Conservation (phyloP, 257 asterid species). For the Plectranthus barbatus region DNA sequence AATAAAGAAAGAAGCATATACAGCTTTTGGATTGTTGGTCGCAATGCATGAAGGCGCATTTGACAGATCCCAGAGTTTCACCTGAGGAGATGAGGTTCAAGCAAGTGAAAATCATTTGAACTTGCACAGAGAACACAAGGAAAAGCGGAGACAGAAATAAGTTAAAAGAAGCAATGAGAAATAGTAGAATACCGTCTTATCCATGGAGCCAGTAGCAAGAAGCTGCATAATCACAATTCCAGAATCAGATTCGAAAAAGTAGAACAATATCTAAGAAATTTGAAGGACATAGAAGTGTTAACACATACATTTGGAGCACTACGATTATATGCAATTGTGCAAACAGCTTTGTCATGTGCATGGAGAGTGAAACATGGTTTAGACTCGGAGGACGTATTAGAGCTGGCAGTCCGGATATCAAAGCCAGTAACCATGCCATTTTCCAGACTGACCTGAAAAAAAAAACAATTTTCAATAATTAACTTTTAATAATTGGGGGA, state of each 20-base stretch:
- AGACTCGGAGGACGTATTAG: slow-evolving; percentile 35
- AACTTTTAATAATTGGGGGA: neutral
- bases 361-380: slow-evolving; percentile 75
- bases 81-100: slow-evolving; percentile 33
- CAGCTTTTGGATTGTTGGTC: slow-evolving; percentile 44
- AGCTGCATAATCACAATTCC: slow-evolving; percentile 39
- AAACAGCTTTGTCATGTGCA: slow-evolving; percentile 90
- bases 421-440: slow-evolving; percentile 69
- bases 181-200: slow-evolving; percentile 55
- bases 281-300: neutral
- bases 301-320: slow-evolving; percentile 55
- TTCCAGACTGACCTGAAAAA: slow-evolving; percentile 75
- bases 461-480: neutral
- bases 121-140: neutral
- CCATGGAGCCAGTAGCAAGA: slow-evolving; percentile 89
- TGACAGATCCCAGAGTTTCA: slow-evolving; percentile 90
- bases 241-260: slow-evolving; percentile 17
- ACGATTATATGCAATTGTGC: slow-evolving; percentile 52
- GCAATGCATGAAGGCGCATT: slow-evolving; percentile 59
- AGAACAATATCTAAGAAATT: neutral
- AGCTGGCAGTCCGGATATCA: slow-evolving; percentile 56
- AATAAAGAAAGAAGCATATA: slow-evolving; percentile 15
- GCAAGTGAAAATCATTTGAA: neutral
- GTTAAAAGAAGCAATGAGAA: neutral
- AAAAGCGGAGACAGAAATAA: neutral